Base-by-base conservation (phyloP, 768 basidiomycete species). In the Filobasidium floriforme region DNA sequence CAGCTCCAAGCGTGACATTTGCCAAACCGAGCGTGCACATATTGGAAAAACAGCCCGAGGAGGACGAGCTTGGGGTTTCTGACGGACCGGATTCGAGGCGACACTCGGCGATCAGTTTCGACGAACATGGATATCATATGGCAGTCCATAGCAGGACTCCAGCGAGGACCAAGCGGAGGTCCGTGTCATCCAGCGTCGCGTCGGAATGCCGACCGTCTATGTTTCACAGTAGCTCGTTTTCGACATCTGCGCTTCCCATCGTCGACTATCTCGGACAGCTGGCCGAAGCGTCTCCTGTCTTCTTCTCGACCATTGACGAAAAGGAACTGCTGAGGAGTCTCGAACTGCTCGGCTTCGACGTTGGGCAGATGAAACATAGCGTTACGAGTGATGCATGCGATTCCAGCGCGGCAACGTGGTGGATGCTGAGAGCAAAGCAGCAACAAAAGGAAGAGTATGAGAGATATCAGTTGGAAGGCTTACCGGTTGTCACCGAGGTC, bases 331-430 rank as follows among this genome's bases (percentile, higher is more conserved):
- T 99, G 32, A 89, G 89, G 67, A 81, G 80, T 1, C 81, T 99
- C 51, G 86, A 87, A 65, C 72, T 78, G 28, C 80, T 96, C 6
- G 94, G 96, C 0, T 86, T 99, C 67, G 96, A 98, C 77, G 90
- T 89, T 0, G 90, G 89, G 18, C 94, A 99, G 79, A 88, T 97
- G 60, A 87, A 88, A n/a, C 93, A 98, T 76, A 90, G 89, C 0
- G 96, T 98, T 14, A 82, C 89, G 55, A 87, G 84, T 32, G 86
- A 97, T 78, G 94, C 94, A 0, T 99, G 94, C 73, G 94, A 99
- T 78, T 84, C 89, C 0, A 84, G 89, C 14, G 88, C 91, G 10
- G 90, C 93, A 0, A 79, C 90, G 9, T 99, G 93, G 93, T 99
- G 96, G 96, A 90, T 94, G 84, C 81, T 97, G 59, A 65, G 75